A percentile compares a stretch with the other conserved stretches of the same genome.
Conservation (phyloP, 352 stramenopile genomes). For the Globisporangium mamillatum region DNA sequence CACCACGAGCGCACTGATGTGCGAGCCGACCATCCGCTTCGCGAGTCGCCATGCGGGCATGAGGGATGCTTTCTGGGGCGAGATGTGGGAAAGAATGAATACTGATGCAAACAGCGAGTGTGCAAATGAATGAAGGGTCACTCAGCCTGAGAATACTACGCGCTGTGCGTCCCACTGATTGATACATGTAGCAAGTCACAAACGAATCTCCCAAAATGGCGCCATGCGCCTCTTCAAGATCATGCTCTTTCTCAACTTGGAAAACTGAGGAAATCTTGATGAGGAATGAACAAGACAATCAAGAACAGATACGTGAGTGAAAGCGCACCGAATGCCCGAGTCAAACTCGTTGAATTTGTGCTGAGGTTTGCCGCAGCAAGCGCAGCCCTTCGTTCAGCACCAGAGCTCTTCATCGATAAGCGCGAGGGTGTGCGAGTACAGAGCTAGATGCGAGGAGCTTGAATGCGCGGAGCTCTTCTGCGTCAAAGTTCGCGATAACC, state of each 20-base stretch:
- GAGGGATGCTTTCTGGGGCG: background rate
- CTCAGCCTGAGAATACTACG: background rate
- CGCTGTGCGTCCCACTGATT: background rate
- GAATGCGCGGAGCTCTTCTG: too few species aligned
- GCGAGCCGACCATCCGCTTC: background rate
- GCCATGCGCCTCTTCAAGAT: background rate
- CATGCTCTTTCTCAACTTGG: background rate
- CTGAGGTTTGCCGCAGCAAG: too few species aligned
- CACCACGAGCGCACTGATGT: background rate
- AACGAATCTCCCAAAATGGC: background rate
- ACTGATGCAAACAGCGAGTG: background rate
- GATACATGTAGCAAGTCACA: background rate
- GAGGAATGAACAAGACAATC: too few species aligned
- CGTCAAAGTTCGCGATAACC: too few species aligned
- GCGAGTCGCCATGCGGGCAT: background rate
- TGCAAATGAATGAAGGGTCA: background rate
- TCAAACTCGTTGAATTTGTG: too few species aligned
- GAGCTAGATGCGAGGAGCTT: too few species aligned
- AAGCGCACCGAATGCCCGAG: too few species aligned
- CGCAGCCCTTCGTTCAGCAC: too few species aligned
- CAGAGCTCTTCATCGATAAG: too few species aligned
- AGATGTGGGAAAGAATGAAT: background rate
- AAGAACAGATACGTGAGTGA: too few species aligned
- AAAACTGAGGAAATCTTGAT: background rate
- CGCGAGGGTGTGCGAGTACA: too few species aligned